Evolutionary conservation across 2,329 filamentous ascomycete species (phyloP), one percentile per base, ranked within the genome.

Genomic region (Talaromyces sp.): DNA sequence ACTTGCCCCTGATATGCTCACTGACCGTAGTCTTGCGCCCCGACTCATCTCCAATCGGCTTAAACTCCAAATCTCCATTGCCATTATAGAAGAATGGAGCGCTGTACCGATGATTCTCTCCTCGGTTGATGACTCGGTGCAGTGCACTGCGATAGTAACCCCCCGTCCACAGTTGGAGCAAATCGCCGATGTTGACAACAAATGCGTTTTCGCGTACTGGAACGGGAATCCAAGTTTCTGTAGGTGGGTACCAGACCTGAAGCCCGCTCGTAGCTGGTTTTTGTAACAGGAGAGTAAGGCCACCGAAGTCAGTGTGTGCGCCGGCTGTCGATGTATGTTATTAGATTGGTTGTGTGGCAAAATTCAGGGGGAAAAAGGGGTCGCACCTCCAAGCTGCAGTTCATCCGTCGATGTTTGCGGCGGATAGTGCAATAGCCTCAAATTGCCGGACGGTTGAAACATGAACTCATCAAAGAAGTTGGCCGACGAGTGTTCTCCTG

Each of bases 41-140:
- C 17, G 37, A 41, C 27, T 8, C 27, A 25, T 31, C 9, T 15
- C 27, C 56, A 22, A 59, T n/a, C n/a, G 33, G n/a, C 56, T 39
- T 15, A 43, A 75, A 68, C 11, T 71, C 66, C 68, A 69, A 75
- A 39, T 85, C 82, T 3, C 82, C 74, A 71, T 85, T 84, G 3
- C 84, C 84, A 63, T 83, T 82, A 62, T 85, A 82, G 72, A 86
- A 87, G 60, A 86, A 82, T 0, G 84, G 83, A 19, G 86, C 77
- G 4, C 82, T 85, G 70, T 86, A 87, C 47, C 86, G 78, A 70
- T 86, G 81, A 9, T 74, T 75, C 1, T 77, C 77, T 2, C 79
- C 81, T 50, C 78, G 77, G 74, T 86, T 86, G 68, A 87, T 81
- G 27, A 87, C 85, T 10, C 84, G 77, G 70, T 87, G 85, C 3